Base-by-base conservation (phyloP, 2,329 filamentous ascomycete species). In the Colletotrichum costaricense region DNA sequence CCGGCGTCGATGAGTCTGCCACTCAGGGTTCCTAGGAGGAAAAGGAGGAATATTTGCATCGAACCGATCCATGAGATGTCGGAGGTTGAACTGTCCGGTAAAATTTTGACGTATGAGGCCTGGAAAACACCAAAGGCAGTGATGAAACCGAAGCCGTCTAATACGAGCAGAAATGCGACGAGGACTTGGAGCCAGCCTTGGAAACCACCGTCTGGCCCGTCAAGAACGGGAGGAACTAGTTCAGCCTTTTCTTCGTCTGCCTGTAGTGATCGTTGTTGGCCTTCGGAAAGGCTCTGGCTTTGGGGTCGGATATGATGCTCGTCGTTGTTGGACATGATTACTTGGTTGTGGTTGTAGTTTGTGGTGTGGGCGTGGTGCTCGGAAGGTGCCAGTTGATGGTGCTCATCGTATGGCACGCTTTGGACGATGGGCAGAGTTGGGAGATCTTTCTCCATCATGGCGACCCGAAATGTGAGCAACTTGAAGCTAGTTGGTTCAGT, bases 101-200 rank as follows among this genome's bases (percentile, higher is more conserved):
- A 74, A 1, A 79, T 77, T 0, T 76, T 74, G 9, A 79, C 81
- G 74, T 87, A 87, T 75, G 86, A 85, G 0, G 81, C 77, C 75
- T 87, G 84, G 64, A 86, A 87, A 30, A 80, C 81, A 2, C 86
- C 86, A 58, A 86, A 87, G 1, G 83, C 83, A 67, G 86, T 86
- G 19, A 86, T 81, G 76, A 85, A 85, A 56, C 85, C 86, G 80
- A 84, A 85, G 3, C 83, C 84, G 4, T 82, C 80, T 46, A 85
- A 83, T 19, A 85, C 81, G 63, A 84, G 80, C 7, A 85, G 80
- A 79, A 82, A 85, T 7, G 80, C 84, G 77, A 82, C 80, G 7
- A 78, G 77, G 2, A 84, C 83, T 74, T 84, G 82, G 0, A 79
- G 78, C 83, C 83, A 85, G 16, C 80, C 81, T 16, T 63, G 62